A percentile compares a stretch with the other conserved stretches of the same genome.
phyloP scores from a whole-genome alignment of 2,329 filamentous ascomycete genomes.

The Fusarium sp. region DNA sequence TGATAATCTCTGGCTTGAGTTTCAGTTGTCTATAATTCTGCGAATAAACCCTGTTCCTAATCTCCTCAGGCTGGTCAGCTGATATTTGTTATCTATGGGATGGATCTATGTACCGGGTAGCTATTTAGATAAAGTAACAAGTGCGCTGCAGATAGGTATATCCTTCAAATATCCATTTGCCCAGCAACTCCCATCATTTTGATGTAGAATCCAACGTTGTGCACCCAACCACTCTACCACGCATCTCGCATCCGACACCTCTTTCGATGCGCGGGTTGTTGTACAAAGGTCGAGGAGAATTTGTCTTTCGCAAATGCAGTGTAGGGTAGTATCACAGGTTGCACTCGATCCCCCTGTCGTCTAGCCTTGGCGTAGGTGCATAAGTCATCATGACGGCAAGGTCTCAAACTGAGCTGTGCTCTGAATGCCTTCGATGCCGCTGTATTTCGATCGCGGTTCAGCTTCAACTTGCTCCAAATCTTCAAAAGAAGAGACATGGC shows the following conservation, averaged over 20 bases:
- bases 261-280: slow-evolving; percentile 33
- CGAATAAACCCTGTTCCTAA: slow-evolving; percentile 10
- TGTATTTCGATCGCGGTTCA: slow-evolving; percentile 4
- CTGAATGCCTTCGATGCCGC: slow-evolving; percentile 1
- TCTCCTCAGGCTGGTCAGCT: neutral
- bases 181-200: neutral
- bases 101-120: neutral
- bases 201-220: slow-evolving; percentile 21
- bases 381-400: slow-evolving; percentile 17
- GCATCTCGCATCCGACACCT: slow-evolving; percentile 44
- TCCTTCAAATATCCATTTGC: neutral
- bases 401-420: neutral
- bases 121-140: neutral
- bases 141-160: neutral
- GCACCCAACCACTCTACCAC: slow-evolving; percentile 7
- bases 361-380: neutral
- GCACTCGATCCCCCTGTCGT: slow-evolving; percentile 7
- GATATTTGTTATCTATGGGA: neutral
- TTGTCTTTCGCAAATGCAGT: slow-evolving; percentile 24
- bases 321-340: slow-evolving; percentile 25
- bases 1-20: slow-evolving; percentile 8
- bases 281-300: slow-evolving; percentile 29
- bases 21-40: slow-evolving; percentile 14
- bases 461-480: no score
- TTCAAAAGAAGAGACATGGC: slow-evolving; percentile 5